These are phyloP conservation scores for Fusarium bulbicola DNA, from an alignment of 2,329 filamentous ascomycete species.

Conservation along the genomic window DNA sequence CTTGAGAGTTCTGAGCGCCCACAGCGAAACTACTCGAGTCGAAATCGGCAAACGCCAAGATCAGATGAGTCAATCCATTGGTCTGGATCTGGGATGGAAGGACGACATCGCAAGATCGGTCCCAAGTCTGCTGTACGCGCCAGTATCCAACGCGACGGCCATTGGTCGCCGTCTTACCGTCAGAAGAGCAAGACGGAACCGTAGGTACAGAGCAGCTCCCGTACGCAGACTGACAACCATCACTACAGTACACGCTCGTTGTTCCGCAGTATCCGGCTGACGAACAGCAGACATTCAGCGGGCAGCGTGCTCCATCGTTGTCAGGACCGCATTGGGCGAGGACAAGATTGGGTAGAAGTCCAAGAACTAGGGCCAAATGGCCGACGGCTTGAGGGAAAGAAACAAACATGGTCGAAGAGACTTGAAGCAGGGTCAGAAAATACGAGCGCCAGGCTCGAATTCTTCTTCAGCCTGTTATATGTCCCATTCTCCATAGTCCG, in stretches of 20 bases:
- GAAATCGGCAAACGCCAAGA: neutral
- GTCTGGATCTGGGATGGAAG: neutral
- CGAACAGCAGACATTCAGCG: neutral
- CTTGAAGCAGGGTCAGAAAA: neutral
- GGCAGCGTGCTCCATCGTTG: neutral
- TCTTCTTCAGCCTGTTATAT: neutral
- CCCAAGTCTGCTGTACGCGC: neutral
- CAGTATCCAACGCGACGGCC: neutral
- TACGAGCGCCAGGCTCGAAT: neutral
- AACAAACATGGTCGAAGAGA: rapidly evolving
- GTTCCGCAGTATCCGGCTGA: neutral
- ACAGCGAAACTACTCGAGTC: neutral
- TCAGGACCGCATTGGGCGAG: neutral
- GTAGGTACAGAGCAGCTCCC: neutral
- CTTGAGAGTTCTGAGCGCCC: neutral
- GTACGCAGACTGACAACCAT: rapidly evolving
- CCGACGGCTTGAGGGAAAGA: neutral
- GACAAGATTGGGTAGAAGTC: neutral
- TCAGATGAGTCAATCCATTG: neutral
- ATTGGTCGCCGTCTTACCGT: neutral
- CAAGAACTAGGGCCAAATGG: neutral
- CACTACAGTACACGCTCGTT: neutral
- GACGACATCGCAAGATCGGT: neutral
- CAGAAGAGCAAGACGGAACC: neutral
- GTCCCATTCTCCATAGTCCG: neutral